Evolutionary conservation across 1,139 yeast genomes (phyloP).

Genomic region (Suhomyces bolitotheri): DNA sequence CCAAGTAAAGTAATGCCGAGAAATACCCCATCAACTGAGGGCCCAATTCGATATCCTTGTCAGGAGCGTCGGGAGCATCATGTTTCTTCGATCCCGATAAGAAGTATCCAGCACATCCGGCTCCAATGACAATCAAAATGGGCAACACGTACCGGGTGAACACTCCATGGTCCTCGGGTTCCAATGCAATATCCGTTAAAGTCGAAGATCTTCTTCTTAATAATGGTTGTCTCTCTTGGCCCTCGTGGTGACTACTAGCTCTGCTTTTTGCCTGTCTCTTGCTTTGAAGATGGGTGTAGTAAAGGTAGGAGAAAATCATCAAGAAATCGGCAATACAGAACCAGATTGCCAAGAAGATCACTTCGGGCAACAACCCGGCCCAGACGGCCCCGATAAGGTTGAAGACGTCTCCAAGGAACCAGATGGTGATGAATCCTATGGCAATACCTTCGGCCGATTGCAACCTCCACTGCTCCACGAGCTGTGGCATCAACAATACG

Average conservation of each 20-base stretch:
- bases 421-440: constrained; percentile 62
- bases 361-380: constrained; percentile 73
- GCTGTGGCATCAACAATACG: constrained; percentile 75
- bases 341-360: constrained; percentile 70
- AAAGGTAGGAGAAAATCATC: constrained; percentile 61
- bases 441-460: constrained; percentile 82
- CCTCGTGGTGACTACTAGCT: constrained; percentile 10
- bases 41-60: constrained; percentile 40
- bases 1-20: constrained; percentile 68
- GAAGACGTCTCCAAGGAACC: constrained; percentile 74
- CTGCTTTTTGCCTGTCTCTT: constrained; percentile 23
- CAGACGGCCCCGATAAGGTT: constrained; percentile 69
- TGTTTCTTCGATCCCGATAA: constrained; percentile 34
- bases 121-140: constrained; percentile 59
- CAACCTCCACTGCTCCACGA: constrained; percentile 77
- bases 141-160: constrained; percentile 60
- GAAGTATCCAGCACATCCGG: constrained; percentile 66
- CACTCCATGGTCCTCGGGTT: constrained; percentile 44
- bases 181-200: constrained; percentile 46
- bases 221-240: constrained; percentile 18
- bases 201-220: constrained; percentile 47
- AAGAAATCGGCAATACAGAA: constrained; percentile 68
- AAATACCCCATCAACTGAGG: constrained; percentile 73
- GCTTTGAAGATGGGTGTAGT: constrained; percentile 50
- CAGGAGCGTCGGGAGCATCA: constrained; percentile 18